Base-by-base conservation (phyloP, 2,329 filamentous ascomycete species). In the Fusarium nematophilum region DNA sequence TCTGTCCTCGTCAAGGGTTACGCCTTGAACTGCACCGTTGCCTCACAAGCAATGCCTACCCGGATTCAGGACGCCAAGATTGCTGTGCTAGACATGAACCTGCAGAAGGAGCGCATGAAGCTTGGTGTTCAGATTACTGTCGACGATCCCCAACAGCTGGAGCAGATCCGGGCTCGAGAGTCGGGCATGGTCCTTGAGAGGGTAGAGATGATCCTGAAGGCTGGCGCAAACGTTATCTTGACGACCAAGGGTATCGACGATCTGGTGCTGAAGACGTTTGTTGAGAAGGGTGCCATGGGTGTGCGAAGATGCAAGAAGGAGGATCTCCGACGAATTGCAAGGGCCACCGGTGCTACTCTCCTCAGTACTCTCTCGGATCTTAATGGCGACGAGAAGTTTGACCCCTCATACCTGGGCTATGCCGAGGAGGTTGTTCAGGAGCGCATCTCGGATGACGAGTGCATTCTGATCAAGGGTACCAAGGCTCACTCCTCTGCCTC, bases 91-190 rank as follows among this genome's bases (percentile, higher is more conserved):
- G 95, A 99, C 75, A 98, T 99, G 87, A 99, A 99, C 79, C 78
- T 99, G 71, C 94, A 98, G 74, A 99, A 99, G 83, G 94, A 98
- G 83, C 87, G 94, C 68, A 98, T 99, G 95, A 98, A 99, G 86
- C 83, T 99, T 55, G 95, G 95, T 66, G 95, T 99, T 57, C 94
- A 99, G 78, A 97, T 99, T 71, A 98, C 95, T 10, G 91, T 99
- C 65, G 95, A 99, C 69, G 95, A 99, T 75, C 95, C 95, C 42
- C 90, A 96, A 75, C 95, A 99, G 78, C 85, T 99, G 44, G 95
- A 99, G 82, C 93, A 97, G 84, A 99, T 99, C 70, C 88, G 95
- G 58, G 89, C 95, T 70, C 87, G 95, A 49, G 95, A 99, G 77
- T 87, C 93, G 14, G 92, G 92, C 69, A 97, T 99, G 80, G 87